Evolutionary conservation across 768 basidiomycete species (phyloP).

Genomic region (Xanthoconium purpureum): DNA sequence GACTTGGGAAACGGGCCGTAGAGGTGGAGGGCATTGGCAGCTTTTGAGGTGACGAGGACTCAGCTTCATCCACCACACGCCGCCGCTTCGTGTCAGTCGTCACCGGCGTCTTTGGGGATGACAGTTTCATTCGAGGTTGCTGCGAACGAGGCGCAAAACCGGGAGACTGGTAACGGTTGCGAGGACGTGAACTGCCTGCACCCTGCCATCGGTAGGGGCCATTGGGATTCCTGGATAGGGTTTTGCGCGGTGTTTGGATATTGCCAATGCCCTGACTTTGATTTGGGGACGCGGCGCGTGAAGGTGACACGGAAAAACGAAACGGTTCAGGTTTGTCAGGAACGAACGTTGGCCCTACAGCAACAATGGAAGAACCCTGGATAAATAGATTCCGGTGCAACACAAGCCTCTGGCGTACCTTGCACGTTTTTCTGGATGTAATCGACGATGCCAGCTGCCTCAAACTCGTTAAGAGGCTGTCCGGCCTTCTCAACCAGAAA

Average conservation of each 20-base stretch:
- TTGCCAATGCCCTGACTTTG: conserved; percentile 10
- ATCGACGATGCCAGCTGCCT: conserved; percentile 53
- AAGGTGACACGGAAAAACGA: conserved; percentile 51
- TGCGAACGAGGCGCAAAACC: conserved; percentile 60
- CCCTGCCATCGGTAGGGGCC: conserved; percentile 72
- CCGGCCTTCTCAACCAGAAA: conserved; percentile 49
- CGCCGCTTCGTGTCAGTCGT: conserved; percentile 59
- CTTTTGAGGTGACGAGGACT: conserved; percentile 35
- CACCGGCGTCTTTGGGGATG: conserved; percentile 36
- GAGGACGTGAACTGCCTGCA: conserved; percentile 66
- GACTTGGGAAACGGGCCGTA: conserved; percentile 20
- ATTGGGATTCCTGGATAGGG: conserved; percentile 68
- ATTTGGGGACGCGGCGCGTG: conserved; percentile 30
- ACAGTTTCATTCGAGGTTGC: conserved; percentile 43
- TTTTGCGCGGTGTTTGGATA: conserved; percentile 45
- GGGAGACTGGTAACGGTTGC: conserved; percentile 71
- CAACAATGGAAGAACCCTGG: conserved; percentile 6
- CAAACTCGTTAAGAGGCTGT: conserved; percentile 47
- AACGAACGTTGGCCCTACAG: conserved; percentile 21
- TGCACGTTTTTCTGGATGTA: conserved; percentile 52
- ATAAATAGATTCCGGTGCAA: conserved; percentile 15
- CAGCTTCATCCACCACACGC: conserved; percentile 49
- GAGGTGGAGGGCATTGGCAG: conserved; percentile 28
- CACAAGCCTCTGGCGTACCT: conserved; percentile 31
- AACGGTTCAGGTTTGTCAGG: conserved; percentile 52